phyloP scores from a whole-genome alignment of 2,329 filamentous ascomycete genomes.

The Stemphylium lycopersici region DNA sequence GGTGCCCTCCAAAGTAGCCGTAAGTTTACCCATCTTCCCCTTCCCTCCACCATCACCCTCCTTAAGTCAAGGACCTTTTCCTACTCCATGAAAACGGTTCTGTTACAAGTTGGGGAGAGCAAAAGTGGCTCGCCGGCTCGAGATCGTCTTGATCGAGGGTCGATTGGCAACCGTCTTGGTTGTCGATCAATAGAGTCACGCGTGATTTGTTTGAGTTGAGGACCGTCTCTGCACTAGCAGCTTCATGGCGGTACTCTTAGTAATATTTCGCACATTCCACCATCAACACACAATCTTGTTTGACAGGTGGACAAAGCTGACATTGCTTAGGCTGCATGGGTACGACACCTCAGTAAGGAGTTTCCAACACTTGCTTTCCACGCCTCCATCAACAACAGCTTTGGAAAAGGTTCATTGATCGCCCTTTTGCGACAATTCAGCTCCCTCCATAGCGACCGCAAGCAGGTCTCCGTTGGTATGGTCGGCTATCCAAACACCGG shows the following conservation, averaged over 20 bases:
- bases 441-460: constrained; percentile 83
- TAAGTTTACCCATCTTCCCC: constrained; percentile 65
- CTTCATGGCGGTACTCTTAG: constrained; percentile 91
- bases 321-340: constrained; percentile 80
- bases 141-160: constrained; percentile 68
- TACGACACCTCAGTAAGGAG: constrained; percentile 83
- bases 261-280: constrained; percentile 88
- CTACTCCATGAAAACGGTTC: constrained; percentile 74
- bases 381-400: constrained; percentile 91
- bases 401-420: constrained; percentile 94
- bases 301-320: constrained; percentile 30
- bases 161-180: constrained; percentile 89
- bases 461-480: constrained; percentile 92
- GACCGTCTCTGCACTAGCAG: constrained; percentile 68
- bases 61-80: constrained; percentile 90
- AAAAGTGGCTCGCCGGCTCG: constrained; percentile 72
- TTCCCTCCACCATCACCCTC: constrained; percentile 58
- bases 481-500: constrained; percentile 93
- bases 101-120: constrained; percentile 99
- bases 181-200: constrained; percentile 72
- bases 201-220: constrained; percentile 99
- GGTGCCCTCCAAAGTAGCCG: constrained; percentile 88
- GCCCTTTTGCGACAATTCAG: constrained; percentile 92
- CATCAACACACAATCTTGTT: constrained; percentile 25
- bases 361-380: constrained; percentile 95